phyloP scores from a whole-genome alignment of 768 basidiomycete species.

The Russula abietina region DNA sequence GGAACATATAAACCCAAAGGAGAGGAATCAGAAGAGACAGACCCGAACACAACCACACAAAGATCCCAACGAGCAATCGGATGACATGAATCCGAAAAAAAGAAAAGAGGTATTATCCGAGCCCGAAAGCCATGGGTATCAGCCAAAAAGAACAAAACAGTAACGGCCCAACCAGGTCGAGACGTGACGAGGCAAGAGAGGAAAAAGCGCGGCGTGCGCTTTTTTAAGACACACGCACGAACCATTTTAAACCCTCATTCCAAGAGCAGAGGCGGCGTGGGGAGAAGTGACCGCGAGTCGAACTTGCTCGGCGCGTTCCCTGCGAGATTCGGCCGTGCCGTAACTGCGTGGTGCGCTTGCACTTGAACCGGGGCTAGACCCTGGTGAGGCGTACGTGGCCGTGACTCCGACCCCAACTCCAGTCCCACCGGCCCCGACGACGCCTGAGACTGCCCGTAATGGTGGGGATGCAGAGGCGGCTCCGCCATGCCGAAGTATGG shows the following conservation, averaged over 20 bases:
- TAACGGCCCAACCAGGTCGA: not conserved
- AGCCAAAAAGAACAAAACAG: not conserved
- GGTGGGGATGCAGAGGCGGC: constrained; percentile 18
- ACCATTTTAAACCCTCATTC: constrained; percentile 20
- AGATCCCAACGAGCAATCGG: constrained; percentile 9
- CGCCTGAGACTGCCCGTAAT: constrained; percentile 16
- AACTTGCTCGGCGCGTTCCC: constrained; percentile 22
- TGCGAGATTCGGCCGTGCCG: constrained; percentile 15
- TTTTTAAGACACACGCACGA: not conserved
- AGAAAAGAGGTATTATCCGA: constrained; percentile 10
- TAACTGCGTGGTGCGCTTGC: constrained; percentile 22
- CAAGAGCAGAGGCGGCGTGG: constrained; percentile 23
- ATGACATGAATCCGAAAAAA: not conserved
- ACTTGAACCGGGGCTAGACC: constrained; percentile 19
- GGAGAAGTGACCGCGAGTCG: constrained; percentile 23
- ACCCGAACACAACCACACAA: constrained; percentile 1
- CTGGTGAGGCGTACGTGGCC: constrained; percentile 19
- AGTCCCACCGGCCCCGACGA: not conserved
- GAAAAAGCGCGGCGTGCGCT: not conserved
- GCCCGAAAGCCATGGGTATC: constrained; percentile 3
- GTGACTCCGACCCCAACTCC: constrained; percentile 11
- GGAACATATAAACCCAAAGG: constrained; percentile 12
- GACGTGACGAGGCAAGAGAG: not conserved
- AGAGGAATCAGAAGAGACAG: not conserved
- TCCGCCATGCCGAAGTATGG: constrained; percentile 21